Evolutionary conservation across 2,329 filamentous ascomycete species (phyloP), one percentile per base, ranked within the genome.

Genomic region (Camptophora hylomeconis): DNA sequence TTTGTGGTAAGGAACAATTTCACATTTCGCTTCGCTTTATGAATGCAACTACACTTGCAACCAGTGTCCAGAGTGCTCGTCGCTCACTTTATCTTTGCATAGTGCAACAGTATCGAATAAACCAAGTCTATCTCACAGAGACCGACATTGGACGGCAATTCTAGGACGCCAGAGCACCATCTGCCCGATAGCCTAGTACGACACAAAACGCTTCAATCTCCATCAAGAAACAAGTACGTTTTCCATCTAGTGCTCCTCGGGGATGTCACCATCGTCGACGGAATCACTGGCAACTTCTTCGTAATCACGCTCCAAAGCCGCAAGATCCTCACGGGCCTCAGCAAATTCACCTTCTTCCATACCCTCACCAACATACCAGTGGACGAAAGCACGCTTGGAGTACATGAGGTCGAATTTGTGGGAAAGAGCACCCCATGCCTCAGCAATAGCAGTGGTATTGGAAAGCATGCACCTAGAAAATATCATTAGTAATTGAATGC

Each of bases 291-390:
- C 87, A 54, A 95, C 89, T 67, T 98, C 89, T 67, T 94, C 87
- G 66, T 98, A 98, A 59, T 98, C 87, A 48, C 86, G 79, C 75
- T 98, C 89, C 41, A 98, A 73, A 48, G 89, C 89, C 58, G 89
- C 89, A 59, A 98, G 68, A 66, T 98, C 89, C 68, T 98, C 89
- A 60, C 89, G 86, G 43, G 89, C 89, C 71, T 98, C 89, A 33
- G 83, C 92, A 75, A 98, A 98, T 65, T 98, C 89, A 62, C 89
- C 89, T 63, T 98, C 89, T 72, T 98, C 89, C 89, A 98, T 98
- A 75, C 89, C 89, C 72, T 95, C 89, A 67, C 89, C 89, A 55
- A 98, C 89, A 53, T 95, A 98, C 89, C 89, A 98, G 68, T 98
- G 89, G 44, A 98, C 89, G 65, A 98, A 98, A 40, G 89, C 89